Evolutionary conservation across 768 basidiomycete genomes (phyloP).

Genomic region (Guyanaporus albipodus): DNA sequence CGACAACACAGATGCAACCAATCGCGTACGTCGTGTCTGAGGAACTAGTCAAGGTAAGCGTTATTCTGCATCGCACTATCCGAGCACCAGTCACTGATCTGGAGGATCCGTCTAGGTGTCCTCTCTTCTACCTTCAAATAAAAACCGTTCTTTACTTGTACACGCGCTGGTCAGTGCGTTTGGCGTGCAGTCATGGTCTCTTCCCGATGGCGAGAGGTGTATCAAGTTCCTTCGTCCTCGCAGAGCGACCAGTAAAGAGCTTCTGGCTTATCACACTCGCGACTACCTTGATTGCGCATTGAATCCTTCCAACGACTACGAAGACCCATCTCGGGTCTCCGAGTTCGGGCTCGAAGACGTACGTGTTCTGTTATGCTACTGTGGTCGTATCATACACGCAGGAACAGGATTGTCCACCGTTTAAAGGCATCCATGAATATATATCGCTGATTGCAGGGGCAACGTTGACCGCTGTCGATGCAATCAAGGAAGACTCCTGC

Average conservation of each 20-base stretch:
- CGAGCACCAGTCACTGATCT: no score
- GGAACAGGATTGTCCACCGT: conserved; percentile 79
- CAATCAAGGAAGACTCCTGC: conserved; percentile 46
- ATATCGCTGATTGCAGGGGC: conserved; percentile 72
- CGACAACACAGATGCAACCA: conserved; percentile 7
- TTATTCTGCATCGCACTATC: no score
- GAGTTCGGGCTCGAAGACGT: conserved; percentile 64
- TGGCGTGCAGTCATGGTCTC: conserved; percentile 41
- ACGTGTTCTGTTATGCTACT: conserved; percentile 11
- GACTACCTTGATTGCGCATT: conserved; percentile 65
- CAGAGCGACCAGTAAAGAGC: conserved; percentile 52
- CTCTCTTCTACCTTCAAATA: conserved; percentile 67
- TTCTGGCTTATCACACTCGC: conserved; percentile 65
- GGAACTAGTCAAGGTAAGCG: conserved; percentile 49
- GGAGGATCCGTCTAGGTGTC: conserved; percentile 33
- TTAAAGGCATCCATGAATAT: conserved; percentile 65
- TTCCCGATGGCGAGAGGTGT: conserved; percentile 17
- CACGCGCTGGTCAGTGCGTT: conserved; percentile 58
- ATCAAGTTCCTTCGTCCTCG: conserved; percentile 50
- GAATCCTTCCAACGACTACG: conserved; percentile 29
- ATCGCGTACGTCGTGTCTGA: conserved; percentile 55
- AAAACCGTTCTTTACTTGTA: conserved; percentile 58
- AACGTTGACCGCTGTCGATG: conserved; percentile 65
- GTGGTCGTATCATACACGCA: not conserved
- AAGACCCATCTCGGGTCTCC: conserved; percentile 15